Evolutionary conservation across 1,139 yeast genomes (phyloP), one percentile per base, ranked within the genome.

Genomic region (Candida gigantensis): DNA sequence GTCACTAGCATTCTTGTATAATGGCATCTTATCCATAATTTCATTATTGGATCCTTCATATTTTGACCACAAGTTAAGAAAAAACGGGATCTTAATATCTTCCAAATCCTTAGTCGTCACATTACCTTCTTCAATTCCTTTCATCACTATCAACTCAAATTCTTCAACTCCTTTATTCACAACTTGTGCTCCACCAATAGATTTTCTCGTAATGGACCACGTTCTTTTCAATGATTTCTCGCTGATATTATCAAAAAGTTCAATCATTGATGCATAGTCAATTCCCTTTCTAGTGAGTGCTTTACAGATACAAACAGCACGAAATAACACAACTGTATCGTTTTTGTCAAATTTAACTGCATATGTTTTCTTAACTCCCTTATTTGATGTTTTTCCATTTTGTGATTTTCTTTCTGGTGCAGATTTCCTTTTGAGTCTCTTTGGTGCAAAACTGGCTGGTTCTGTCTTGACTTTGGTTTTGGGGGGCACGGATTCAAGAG

Each of bases 301-400:
- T 44, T 83, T 73, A 14, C 79, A 74, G n/a, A 86, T 79, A 6
- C 84, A 74, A 18, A 83, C 80, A 1, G 81, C 72, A 21, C 84
- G 64, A 50, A 71, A 79, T 34, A 81, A 61, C 5, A 56, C 53
- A 3, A 80, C 73, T 2, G 70, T 61, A 43, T 79, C 82, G n/a
- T 58, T 49, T 47, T 65, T 57, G 45, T 65, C 70, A 42, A 71
- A 60, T 35, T 57, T 62, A 32, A 51, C 24, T 3, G 32, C 32
- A 17, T 16, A 17, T 10, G 31, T 14, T n/a, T 17, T 23, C 14
- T 26, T 32, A 6, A 18, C 26, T 3, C 24, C 28, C 12, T 16
- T 7, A 25, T 31, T 7, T 32, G 15, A 11, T 13, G 12, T 11
- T n/a, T 23, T 23, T 14, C 19, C 19, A 29, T 40, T 24, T 27